These are phyloP conservation scores for Wickerhamomyces hampshirensis DNA, from an alignment of 805 yeast genomes.

Conservation along the genomic window DNA sequence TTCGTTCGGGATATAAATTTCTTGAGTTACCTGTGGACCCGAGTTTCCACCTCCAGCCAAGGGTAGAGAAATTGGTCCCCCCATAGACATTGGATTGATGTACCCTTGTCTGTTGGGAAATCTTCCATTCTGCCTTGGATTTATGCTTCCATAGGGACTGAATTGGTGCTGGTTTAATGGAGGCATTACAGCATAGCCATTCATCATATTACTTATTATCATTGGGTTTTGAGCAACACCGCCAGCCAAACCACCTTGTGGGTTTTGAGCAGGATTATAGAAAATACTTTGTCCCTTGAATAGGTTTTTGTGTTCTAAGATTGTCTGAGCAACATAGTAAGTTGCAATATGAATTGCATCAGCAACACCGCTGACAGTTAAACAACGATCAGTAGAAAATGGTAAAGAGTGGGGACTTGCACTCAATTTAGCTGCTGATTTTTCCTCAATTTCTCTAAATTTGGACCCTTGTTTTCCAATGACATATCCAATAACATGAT, in stretches of 20 bases:
- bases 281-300: conserved; percentile 51
- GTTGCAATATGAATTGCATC: conserved; percentile 85
- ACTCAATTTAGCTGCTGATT: conserved; percentile 69
- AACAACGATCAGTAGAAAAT: conserved; percentile 69
- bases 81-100: neutral
- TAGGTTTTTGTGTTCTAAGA: conserved; percentile 49
- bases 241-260: conserved; percentile 1
- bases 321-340: conserved; percentile 66
- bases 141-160: conserved; percentile 1
- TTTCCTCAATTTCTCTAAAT: conserved; percentile 76
- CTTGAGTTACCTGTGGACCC: conserved; percentile 51
- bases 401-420: conserved; percentile 74
- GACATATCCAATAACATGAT: conserved; percentile 72
- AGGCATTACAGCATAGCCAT: conserved; percentile 8
- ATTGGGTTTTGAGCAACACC: conserved; percentile 16
- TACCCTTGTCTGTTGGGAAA: neutral
- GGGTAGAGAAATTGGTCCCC: conserved; percentile 4
- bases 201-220: conserved; percentile 7
- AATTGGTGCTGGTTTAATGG: conserved; percentile 1
- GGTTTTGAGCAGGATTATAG: conserved; percentile 44
- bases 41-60: neutral
- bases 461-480: conserved; percentile 74
- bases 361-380: conserved; percentile 71
- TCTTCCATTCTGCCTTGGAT: neutral
- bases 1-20: conserved; percentile 68